Evolutionary conservation across 2,329 filamentous ascomycete genomes (phyloP).

Genomic region (Aspergillus texensis): DNA sequence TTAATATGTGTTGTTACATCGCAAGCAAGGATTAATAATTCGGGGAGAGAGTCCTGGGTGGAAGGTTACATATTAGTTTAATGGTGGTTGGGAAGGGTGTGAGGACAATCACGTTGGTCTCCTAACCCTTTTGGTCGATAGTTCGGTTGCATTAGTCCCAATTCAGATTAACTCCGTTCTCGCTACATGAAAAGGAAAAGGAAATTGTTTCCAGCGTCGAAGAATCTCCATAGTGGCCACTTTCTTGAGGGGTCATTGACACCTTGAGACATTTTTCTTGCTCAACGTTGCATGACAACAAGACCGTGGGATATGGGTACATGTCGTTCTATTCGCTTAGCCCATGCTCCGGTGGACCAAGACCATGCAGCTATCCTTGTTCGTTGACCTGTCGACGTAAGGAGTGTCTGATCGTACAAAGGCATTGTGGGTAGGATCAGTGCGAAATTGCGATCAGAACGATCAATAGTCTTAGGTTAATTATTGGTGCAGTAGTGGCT

Average conservation of each 20-base stretch:
- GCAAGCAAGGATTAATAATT: not conserved
- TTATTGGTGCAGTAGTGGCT: not conserved
- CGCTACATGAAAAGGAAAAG: not conserved
- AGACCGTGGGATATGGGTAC: no score
- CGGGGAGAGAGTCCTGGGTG: not conserved
- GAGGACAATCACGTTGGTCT: not conserved
- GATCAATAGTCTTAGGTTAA: not conserved
- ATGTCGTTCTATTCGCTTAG: no score
- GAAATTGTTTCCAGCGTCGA: not conserved
- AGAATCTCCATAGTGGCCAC: not conserved
- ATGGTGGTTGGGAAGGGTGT: not conserved
- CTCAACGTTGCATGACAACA: not conserved
- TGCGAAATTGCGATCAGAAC: conserved; percentile 4
- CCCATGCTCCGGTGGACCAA: not conserved
- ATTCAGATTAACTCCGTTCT: not conserved
- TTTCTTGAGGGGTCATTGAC: not conserved
- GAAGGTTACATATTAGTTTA: not conserved
- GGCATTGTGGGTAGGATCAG: not conserved
- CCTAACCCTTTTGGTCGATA: not conserved
- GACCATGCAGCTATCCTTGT: not conserved
- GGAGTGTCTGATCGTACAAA: not conserved
- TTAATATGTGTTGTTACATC: not conserved
- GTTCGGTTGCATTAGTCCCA: not conserved
- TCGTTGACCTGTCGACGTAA: not conserved
- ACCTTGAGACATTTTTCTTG: not conserved